Evolutionary conservation across 352 stramenopile species (phyloP), one percentile per base, ranked within the genome.

Genomic region (Globisporangium acanthophoron): DNA sequence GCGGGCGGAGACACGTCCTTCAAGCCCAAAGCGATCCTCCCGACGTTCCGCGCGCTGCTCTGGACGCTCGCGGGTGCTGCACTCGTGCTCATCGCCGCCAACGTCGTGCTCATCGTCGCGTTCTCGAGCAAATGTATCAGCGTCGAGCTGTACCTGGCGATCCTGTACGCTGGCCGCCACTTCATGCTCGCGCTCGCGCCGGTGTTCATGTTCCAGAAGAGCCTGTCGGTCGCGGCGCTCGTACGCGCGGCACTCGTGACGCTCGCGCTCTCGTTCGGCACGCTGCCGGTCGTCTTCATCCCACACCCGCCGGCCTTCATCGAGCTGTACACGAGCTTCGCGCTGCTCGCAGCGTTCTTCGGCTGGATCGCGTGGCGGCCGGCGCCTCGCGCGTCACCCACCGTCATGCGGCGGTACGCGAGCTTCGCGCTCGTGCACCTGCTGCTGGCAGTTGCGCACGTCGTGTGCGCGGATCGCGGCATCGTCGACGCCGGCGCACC

Each of bases 121-220:
- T 69, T 85, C 47, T 69, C 74, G 37, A 70, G 57, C 16, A 68
- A 82, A 29, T 55, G 7, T 5, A 29, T 64, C 43, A 24, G 1
- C 8, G 37, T 52, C 45, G 29, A 64, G 21, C 29, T 64, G 11
- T 59, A 64, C 35, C 44, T 59, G 12, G 58, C 31, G 5, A 8
- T 76, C 18, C 80, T 82, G 31, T 88, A 82, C 54, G 75, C 73
- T 1, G 76, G 76, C 12, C 69, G 75, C 3, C 78, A 85, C 51
- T 85, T 88, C 51, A 60, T 84, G 51, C 74, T 85, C 56, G 52
- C 82, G 43, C 78, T 79, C 51, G 66, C 82, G 37, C 72, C 74
- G 20, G 58, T 80, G 13, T 87, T 85, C 62, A 78, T 87, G 64
- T 62, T 75, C 31, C 73, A 87, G 47, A 87, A 80, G 60, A 87